Base-by-base conservation (phyloP, 2,329 filamentous ascomycete genomes). In the Ophiostoma sp. region DNA sequence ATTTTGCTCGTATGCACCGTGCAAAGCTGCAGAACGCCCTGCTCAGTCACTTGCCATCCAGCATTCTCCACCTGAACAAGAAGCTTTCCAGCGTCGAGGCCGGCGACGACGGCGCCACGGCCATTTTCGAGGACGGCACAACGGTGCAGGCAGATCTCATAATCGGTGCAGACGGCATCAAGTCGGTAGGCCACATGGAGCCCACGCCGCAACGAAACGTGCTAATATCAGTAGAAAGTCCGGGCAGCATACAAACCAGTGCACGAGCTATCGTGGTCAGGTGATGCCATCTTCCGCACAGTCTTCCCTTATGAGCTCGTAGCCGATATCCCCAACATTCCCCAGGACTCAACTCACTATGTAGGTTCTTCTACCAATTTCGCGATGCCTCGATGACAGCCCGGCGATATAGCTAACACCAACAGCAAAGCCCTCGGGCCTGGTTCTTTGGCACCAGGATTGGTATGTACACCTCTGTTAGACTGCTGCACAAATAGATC, bases 291-390 rank as follows among this genome's bases (percentile, higher is more conserved):
- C 18, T 55, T 55, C 11, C 6, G 49, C 3, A 55, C 49, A 55
- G 49, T 55, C n/a, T 55, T 55, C 11, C 49, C 49, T 4, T 55
- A 55, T 18, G 49, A 36, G 49, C 49, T 55, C 27, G 49, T 55
- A 9, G n/a, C 49, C 18, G 49, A 55, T 55, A 55, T 27, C 27
- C 49, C 6, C 6, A 55, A 55, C 7, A 55, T 27, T 18, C 49
- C 49, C n/a, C 49, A 55, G 49, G 14, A 55, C 49, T 55, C 49
- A 3, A 55, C 49, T 55, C 49, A 55, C 49, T 55, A 55, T 9
- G 49, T 55, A 36, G 27, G 49, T 8, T 9, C 27, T 4, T 2
- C n/a, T 55, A 4, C 3, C 27, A 27, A 4, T 27, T 55, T 27
- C 42, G 27, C 42, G 42, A 27, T 27, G 8, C 7, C 3, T 1